Conservation (phyloP, 306 rosid genomes). For the Cucurbita argyrosperma region DNA sequence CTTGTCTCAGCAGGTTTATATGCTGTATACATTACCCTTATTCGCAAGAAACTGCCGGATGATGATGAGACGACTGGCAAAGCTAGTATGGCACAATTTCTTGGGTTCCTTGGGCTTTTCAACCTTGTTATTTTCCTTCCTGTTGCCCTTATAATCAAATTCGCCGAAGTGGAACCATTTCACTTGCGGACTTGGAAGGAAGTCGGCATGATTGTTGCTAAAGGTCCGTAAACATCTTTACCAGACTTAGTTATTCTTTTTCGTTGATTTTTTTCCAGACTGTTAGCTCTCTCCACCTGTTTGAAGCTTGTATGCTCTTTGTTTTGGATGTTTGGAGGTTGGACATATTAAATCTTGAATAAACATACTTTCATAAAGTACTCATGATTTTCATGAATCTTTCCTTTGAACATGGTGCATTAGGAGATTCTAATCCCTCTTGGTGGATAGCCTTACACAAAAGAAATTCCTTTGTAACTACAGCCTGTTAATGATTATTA, state of each 20-base stretch:
- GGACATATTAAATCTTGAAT: not conserved
- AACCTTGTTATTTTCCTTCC: constrained; percentile 71
- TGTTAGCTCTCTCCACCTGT: not conserved
- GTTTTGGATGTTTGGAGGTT: not conserved
- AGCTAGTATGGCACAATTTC: constrained; percentile 91
- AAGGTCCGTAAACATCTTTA: constrained; percentile 45
- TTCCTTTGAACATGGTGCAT: not conserved
- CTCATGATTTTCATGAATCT: not conserved
- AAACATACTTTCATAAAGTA: not conserved
- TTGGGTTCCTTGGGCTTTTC: constrained; percentile 81
- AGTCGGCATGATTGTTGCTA: constrained; percentile 66
- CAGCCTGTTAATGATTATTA: too few species aligned
- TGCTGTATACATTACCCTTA: constrained; percentile 78
- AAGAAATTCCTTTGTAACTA: too few species aligned
- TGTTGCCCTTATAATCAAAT: constrained; percentile 45
- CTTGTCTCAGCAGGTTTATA: constrained; percentile 67
- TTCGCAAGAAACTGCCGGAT: constrained; percentile 72
- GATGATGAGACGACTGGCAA: constrained; percentile 51
- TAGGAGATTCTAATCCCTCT: too few species aligned
- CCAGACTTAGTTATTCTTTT: not conserved
- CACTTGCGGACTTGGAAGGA: constrained; percentile 58
- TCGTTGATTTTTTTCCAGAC: not conserved
- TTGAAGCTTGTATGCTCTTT: not conserved
- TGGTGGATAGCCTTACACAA: too few species aligned
- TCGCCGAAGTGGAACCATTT: constrained; percentile 51